A percentile compares a stretch with the other conserved stretches of the same genome.
Evolutionary conservation across 495 filamentous ascomycete genomes (phyloP).

Genomic region (Neurospora africana): DNA sequence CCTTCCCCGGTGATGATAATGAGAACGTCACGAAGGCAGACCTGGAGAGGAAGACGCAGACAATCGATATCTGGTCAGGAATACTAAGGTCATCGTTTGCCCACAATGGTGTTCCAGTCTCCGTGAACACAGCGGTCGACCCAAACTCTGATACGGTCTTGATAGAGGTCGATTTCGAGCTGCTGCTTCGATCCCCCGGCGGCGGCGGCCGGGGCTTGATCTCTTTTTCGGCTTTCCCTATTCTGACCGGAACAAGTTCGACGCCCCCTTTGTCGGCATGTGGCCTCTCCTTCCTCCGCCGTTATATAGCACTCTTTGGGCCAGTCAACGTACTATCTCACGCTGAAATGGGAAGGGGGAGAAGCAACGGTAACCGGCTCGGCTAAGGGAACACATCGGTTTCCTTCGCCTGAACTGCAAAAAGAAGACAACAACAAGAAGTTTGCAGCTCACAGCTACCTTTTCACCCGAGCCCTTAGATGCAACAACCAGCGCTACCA

Average conservation of each 20-base stretch:
- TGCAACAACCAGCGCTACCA: background rate
- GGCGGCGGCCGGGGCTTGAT: constrained; percentile 18
- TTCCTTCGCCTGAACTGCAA: constrained; percentile 14
- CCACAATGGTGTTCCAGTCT: constrained; percentile 27
- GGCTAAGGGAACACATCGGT: constrained; percentile 27
- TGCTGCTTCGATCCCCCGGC: constrained; percentile 12
- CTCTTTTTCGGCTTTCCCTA: constrained; percentile 45
- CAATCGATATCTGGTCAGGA: constrained; percentile 41
- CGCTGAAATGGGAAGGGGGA: constrained; percentile 25
- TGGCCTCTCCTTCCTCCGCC: constrained; percentile 23
- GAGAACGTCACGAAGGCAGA: constrained; percentile 28
- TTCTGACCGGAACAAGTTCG: constrained; percentile 35
- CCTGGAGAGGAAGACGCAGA: constrained; percentile 30
- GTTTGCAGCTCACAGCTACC: constrained; percentile 20
- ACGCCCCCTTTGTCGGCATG: constrained; percentile 40
- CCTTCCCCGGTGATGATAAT: constrained; percentile 20
- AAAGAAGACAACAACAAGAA: constrained; percentile 3
- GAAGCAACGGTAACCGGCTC: constrained; percentile 25
- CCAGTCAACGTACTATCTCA: constrained; percentile 33
- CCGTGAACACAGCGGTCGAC: constrained; percentile 37
- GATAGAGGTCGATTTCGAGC: constrained; percentile 30
- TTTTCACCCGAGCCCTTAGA: constrained; percentile 17
- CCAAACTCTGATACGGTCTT: constrained; percentile 37
- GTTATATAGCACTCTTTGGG: constrained; percentile 35
- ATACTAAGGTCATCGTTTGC: constrained; percentile 35